phyloP scores from a whole-genome alignment of 345 rosid genomes.

The Alliaria petiolata region DNA sequence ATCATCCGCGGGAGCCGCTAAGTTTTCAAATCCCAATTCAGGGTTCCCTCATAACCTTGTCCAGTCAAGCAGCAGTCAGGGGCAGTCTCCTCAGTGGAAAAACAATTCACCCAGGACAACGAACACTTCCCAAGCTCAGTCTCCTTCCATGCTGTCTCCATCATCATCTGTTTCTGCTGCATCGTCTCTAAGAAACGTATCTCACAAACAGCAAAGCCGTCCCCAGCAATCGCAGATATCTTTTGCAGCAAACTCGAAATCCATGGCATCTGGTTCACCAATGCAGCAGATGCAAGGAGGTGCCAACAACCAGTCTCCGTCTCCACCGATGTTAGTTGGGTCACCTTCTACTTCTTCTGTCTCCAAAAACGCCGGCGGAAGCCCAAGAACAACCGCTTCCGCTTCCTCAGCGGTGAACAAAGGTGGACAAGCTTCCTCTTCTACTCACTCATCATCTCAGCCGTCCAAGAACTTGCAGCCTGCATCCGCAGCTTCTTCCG shows the following conservation, averaged over 20 bases:
- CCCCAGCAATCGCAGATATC: conserved; percentile 65
- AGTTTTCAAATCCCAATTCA: conserved; percentile 54
- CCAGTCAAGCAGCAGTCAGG: conserved; percentile 56
- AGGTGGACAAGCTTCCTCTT: conserved; percentile 58
- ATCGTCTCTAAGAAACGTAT: conserved; percentile 50
- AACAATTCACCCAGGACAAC: conserved; percentile 51
- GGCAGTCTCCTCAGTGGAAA: conserved; percentile 87
- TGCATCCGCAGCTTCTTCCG: conserved; percentile 49
- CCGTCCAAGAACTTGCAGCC: conserved; percentile 62
- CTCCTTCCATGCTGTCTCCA: conserved; percentile 43
- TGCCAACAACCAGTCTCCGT: conserved; percentile 49
- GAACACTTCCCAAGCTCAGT: conserved; percentile 44
- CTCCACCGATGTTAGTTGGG: conserved; percentile 65
- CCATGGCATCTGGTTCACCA: conserved; percentile 48
- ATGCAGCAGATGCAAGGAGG: conserved; percentile 40
- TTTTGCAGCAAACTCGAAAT: conserved; percentile 68
- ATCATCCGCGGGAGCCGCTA: conserved; percentile 51
- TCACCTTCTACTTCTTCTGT: conserved; percentile 82
- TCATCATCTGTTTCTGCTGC: conserved; percentile 45
- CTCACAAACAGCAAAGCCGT: conserved; percentile 75
- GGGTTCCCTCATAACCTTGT: conserved; percentile 70
- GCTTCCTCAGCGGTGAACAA: conserved; percentile 56
- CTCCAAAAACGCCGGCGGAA: conserved; percentile 85
- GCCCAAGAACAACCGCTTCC: conserved; percentile 73
- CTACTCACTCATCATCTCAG: conserved; percentile 52